Percentiles rank a stretch among this genome's conserved stretches.
Evolutionary conservation across 2,329 filamentous ascomycete species (phyloP).

Genomic region (Scedosporium dehoogii): DNA sequence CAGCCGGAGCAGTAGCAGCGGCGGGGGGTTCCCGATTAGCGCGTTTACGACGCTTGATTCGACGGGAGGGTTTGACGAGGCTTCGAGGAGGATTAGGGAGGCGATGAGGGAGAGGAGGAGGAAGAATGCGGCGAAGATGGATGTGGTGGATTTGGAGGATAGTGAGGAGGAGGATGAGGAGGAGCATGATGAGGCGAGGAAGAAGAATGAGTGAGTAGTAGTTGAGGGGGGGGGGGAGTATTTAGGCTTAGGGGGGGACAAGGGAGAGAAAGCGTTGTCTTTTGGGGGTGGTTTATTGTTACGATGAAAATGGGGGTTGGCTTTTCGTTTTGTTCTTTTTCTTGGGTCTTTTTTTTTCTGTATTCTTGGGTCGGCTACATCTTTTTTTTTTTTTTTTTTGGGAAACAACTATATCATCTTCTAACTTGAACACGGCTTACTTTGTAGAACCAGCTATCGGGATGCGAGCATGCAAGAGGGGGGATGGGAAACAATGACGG

Average conservation of each 20-base stretch:
- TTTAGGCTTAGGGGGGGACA: no score
- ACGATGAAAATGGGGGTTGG: background rate
- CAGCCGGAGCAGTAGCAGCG: constrained; percentile 60
- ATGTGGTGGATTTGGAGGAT: no score
- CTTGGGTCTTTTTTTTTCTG: background rate
- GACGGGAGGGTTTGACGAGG: constrained; percentile 67
- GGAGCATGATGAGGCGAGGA: constrained; percentile 30
- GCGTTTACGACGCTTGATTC: constrained; percentile 59
- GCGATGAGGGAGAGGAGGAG: constrained; percentile 63
- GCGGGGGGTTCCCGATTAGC: constrained; percentile 54
- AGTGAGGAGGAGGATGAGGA: constrained; percentile 33
- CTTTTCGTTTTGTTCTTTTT: background rate
- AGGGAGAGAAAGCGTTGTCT: constrained; percentile 6
- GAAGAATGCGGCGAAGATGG: constrained; percentile 35
- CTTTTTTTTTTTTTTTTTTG: background rate
- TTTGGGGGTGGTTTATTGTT: no score
- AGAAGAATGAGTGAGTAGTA: constrained; percentile 29
- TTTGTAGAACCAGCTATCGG: no score
- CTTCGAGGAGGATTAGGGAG: constrained; percentile 71
- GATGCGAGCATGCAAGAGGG: no score
- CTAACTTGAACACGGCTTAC: no score
- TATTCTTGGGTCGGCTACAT: background rate
- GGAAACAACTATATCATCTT: no score
- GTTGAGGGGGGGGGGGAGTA: no score
- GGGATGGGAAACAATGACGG: no score